These are phyloP conservation scores for Penicillium sclerotigenum DNA, from an alignment of 2,329 filamentous ascomycete species.

Conservation along the genomic window DNA sequence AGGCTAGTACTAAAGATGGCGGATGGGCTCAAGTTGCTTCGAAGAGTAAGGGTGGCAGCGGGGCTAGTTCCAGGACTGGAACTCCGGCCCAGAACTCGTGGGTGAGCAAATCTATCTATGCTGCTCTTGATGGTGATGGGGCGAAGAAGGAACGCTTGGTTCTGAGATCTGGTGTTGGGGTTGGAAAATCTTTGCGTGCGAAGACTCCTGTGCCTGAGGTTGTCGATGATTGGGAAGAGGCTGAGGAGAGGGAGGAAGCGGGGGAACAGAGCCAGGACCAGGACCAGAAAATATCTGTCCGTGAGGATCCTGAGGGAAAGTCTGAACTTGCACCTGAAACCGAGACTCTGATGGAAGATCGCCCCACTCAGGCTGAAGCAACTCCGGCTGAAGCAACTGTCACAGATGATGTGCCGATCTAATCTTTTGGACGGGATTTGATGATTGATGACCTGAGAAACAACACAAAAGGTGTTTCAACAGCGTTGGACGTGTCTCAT, in stretches of 20 bases:
- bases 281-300: constrained; percentile 12
- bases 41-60: constrained; percentile 24
- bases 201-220: constrained; percentile 31
- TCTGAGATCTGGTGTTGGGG: constrained; percentile 35
- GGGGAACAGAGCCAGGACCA: constrained; percentile 23
- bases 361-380: neutral
- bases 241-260: constrained; percentile 44
- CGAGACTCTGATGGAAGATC: neutral
- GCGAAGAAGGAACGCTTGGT: constrained; percentile 36
- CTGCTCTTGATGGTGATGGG: constrained; percentile 29
- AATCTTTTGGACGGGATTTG: neutral
- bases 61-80: constrained; percentile 24
- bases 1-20: constrained; percentile 28
- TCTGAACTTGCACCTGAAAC: neutral
- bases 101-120: constrained; percentile 31
- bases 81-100: constrained; percentile 20
- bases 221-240: constrained; percentile 48
- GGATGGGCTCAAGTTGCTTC: constrained; percentile 45
- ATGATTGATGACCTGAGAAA: constrained; percentile 4
- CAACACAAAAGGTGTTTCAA: neutral
- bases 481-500: neutral
- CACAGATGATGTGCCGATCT: neutral
- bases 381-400: neutral
- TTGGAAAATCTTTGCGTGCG: constrained; percentile 28
- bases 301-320: constrained; percentile 2